A percentile compares a stretch with the other conserved stretches of the same genome.
phyloP scores from a whole-genome alignment of 345 rosid species.

The Syzygium aromaticum region DNA sequence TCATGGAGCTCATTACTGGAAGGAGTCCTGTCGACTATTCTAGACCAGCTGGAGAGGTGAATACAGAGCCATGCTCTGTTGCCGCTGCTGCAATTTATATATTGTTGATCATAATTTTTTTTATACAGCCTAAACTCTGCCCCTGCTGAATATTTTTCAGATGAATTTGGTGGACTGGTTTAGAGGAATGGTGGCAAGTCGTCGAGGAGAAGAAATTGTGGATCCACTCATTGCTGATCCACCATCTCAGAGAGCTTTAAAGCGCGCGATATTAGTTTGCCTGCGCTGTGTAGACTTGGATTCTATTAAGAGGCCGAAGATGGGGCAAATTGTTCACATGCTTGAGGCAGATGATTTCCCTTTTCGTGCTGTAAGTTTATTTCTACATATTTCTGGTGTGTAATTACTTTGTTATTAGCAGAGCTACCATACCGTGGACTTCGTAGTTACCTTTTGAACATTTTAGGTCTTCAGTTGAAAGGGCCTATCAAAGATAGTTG shows the following conservation, averaged over 20 bases:
- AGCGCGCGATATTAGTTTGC: constrained; percentile 75
- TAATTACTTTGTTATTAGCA: background rate
- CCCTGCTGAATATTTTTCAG: constrained; percentile 26
- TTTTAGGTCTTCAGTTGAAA: background rate
- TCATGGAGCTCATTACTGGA: constrained; percentile 93
- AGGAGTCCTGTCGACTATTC: constrained; percentile 85
- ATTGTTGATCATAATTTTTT: background rate
- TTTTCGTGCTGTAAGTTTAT: constrained; percentile 68
- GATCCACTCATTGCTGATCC: constrained; percentile 64
- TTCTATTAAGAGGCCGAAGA: constrained; percentile 81
- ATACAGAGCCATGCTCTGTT: background rate
- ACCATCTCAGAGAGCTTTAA: constrained; percentile 65
- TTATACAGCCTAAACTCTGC: background rate
- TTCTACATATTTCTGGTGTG: background rate
- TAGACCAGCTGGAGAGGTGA: constrained; percentile 90
- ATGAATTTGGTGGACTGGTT: constrained; percentile 98
- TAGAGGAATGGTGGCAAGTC: constrained; percentile 91
- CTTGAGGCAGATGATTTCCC: constrained; percentile 93
- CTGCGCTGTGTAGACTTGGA: constrained; percentile 94
- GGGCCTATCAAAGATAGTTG: background rate
- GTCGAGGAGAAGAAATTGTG: constrained; percentile 72
- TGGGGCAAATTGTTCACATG: constrained; percentile 98
- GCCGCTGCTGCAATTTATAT: background rate
- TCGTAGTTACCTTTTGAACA: background rate
- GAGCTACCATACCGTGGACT: background rate